Evolutionary conservation across 2,329 filamentous ascomycete genomes (phyloP).

Genomic region (Mycosphaerella arachidis): DNA sequence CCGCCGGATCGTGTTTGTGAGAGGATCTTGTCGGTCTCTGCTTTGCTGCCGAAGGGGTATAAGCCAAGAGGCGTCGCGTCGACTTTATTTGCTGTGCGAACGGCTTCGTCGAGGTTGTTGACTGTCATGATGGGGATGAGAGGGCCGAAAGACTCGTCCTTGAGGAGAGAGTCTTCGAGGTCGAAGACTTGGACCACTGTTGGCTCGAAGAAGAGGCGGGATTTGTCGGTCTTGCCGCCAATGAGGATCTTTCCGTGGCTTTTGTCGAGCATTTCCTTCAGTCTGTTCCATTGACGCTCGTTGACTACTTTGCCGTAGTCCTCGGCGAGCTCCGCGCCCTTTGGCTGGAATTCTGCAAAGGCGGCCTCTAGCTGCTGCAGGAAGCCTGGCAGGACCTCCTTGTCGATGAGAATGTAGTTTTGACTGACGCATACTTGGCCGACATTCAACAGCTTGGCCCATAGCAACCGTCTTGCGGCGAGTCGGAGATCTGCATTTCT

Average conservation of each 20-base stretch:
- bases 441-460: conserved; percentile 81
- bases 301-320: conserved; percentile 83
- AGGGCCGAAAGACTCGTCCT: conserved; percentile 89
- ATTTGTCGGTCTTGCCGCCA: conserved; percentile 77
- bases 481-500: conserved; percentile 74
- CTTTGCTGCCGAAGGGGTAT: conserved; percentile 78
- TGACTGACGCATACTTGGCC: conserved; percentile 91
- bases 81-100: conserved; percentile 72
- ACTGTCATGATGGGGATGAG: conserved; percentile 78
- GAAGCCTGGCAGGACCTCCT: conserved; percentile 59
- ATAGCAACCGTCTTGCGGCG: conserved; percentile 78
- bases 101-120: conserved; percentile 76
- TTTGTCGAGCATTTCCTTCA: conserved; percentile 88
- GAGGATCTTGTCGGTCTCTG: conserved; percentile 64
- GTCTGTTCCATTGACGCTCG: conserved; percentile 67
- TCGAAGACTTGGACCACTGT: conserved; percentile 83
- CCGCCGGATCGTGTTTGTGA: conserved; percentile 48
- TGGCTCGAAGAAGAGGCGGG: conserved; percentile 79
- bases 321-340: conserved; percentile 70
- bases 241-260: conserved; percentile 79
- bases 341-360: conserved; percentile 74
- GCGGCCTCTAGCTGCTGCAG: conserved; percentile 66
- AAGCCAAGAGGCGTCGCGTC: conserved; percentile 79
- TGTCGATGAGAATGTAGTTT: conserved; percentile 85
- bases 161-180: conserved; percentile 70